phyloP scores from a whole-genome alignment of 169 alveolate genomes.

The Babesia bovis region DNA sequence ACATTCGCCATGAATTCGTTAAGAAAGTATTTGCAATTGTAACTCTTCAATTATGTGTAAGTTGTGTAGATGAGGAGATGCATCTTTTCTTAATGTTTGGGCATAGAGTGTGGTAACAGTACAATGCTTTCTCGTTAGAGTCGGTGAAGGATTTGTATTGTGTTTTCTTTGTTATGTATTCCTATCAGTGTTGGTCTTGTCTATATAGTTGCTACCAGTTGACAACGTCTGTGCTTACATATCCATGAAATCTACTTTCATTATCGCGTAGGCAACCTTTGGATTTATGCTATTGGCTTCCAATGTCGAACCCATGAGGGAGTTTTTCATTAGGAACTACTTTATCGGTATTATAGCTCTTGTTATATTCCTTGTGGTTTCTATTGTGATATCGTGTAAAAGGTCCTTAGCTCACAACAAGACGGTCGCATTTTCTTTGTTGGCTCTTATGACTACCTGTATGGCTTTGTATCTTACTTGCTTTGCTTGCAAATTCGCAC shows the following conservation, averaged over 20 bases:
- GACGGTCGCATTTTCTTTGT: background rate
- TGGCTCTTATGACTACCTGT: constrained; percentile 30
- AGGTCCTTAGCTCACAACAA: constrained; percentile 26
- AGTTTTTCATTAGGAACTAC: background rate
- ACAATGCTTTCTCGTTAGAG: too few species aligned
- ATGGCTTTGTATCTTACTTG: constrained; percentile 31
- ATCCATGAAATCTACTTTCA: too few species aligned
- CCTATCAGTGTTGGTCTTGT: too few species aligned
- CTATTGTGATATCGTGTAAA: constrained; percentile 29
- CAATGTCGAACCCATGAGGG: constrained; percentile 8
- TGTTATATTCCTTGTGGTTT: constrained; percentile 10
- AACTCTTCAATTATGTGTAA: constrained; percentile 72
- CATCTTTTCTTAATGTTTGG: constrained; percentile 52
- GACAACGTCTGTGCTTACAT: too few species aligned
- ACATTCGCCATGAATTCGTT: constrained; percentile 82
- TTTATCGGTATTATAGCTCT: constrained; percentile 6
- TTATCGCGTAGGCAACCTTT: constrained; percentile 60
- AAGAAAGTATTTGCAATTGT: constrained; percentile 81
- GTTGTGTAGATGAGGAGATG: too few species aligned
- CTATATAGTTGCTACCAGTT: too few species aligned
- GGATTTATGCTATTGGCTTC: constrained; percentile 22
- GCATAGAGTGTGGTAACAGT: too few species aligned
- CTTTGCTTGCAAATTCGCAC: constrained; percentile 20
- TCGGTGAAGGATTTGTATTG: too few species aligned
- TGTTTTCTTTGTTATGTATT: too few species aligned